These are phyloP conservation scores for Styphnolobium japonicum DNA, from an alignment of 306 rosid genomes.

Conservation along the genomic window DNA sequence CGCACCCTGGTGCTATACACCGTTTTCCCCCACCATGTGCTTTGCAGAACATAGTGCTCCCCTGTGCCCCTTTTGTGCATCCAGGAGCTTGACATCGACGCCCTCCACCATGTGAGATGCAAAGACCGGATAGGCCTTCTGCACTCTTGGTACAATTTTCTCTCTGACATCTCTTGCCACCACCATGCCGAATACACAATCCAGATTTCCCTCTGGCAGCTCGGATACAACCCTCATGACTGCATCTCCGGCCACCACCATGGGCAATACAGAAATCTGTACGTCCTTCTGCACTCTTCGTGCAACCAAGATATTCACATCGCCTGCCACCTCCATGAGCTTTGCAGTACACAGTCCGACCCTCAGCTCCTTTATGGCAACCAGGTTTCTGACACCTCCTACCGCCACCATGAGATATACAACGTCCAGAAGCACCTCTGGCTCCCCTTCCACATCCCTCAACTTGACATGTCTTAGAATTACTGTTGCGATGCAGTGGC, in stretches of 20 bases:
- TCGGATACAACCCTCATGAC: conserved; percentile 58
- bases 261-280: conserved; percentile 80
- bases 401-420: conserved; percentile 87
- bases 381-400: conserved; percentile 73
- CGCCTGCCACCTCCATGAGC: conserved; percentile 86
- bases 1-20: conserved; percentile 66
- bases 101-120: conserved; percentile 84
- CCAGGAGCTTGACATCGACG: conserved; percentile 62
- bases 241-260: conserved; percentile 83
- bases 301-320: conserved; percentile 72
- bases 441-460: conserved; percentile 88
- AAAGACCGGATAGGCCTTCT: conserved; percentile 79
- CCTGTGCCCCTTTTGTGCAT: conserved; percentile 83
- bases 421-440: conserved; percentile 78
- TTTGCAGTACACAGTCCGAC: conserved; percentile 78
- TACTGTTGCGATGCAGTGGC: conserved; percentile 40
- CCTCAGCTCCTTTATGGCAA: conserved; percentile 82
- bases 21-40: conserved; percentile 87
- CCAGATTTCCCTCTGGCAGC: conserved; percentile 85
- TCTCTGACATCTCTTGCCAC: conserved; percentile 77
- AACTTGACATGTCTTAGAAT: conserved; percentile 64
- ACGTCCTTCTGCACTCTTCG: conserved; percentile 81
- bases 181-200: conserved; percentile 76
- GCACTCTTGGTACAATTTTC: conserved; percentile 80
- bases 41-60: conserved; percentile 80